phyloP scores from a whole-genome alignment of 2,329 filamentous ascomycete species.

The Diaporthe aspalathi region DNA sequence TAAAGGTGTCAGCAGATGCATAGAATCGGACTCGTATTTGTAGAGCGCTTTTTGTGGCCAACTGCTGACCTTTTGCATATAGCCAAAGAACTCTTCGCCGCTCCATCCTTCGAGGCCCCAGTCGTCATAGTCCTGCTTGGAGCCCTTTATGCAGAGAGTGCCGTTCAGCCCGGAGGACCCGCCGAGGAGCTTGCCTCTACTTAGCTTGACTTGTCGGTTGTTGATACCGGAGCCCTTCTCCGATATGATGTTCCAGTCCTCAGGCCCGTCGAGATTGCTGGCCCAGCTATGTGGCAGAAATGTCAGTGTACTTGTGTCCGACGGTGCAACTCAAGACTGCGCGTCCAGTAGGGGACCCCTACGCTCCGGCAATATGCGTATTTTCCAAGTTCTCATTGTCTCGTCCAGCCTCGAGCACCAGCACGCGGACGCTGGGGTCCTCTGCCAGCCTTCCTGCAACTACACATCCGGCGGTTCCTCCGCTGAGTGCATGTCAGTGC shows the following conservation, averaged over 20 bases:
- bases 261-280: conserved; percentile 17
- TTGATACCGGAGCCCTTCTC: conserved; percentile 10
- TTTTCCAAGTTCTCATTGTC: conserved; percentile 44
- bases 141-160: conserved; percentile 24
- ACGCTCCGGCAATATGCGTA: conserved; percentile 15
- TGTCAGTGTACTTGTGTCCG: not conserved
- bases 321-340: not conserved
- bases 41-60: not conserved
- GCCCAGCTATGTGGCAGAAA: not conserved
- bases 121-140: conserved; percentile 17
- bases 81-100: conserved; percentile 13
- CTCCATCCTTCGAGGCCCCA: conserved; percentile 13
- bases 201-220: conserved; percentile 14
- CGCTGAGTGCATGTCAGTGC: conserved; percentile 40
- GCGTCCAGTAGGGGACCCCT: not conserved
- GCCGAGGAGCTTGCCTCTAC: conserved; percentile 17
- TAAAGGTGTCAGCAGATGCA: not conserved
- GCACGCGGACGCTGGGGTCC: conserved; percentile 49
- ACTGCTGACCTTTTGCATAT: conserved; percentile 1
- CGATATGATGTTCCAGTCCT: conserved; percentile 24
- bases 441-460: conserved; percentile 57
- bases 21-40: accelerated
- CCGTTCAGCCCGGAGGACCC: conserved; percentile 8
- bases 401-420: conserved; percentile 52
- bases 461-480: conserved; percentile 60